Evolutionary conservation across 2,329 filamentous ascomycete species (phyloP).

Genomic region (Aspergillus vadensis): DNA sequence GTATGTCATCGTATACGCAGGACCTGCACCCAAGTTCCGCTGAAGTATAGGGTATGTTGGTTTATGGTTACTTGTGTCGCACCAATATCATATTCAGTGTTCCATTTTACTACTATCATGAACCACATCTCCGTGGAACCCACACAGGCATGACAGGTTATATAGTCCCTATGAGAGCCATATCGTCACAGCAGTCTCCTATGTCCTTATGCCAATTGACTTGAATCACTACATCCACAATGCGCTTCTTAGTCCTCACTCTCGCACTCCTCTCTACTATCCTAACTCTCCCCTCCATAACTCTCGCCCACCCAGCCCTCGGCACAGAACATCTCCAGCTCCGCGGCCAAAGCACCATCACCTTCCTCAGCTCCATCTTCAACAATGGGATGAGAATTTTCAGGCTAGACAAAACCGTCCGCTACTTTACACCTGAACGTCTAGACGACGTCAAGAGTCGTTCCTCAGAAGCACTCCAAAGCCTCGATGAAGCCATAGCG

Average conservation of each 20-base stretch:
- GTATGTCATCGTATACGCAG: too few species aligned
- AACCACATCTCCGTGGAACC: too few species aligned
- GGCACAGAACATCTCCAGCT: background rate
- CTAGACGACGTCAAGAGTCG: background rate
- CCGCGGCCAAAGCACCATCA: background rate
- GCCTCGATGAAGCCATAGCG: background rate
- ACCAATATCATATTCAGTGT: too few species aligned
- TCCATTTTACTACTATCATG: too few species aligned
- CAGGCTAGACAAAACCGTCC: background rate
- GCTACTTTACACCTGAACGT: background rate
- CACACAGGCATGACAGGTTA: too few species aligned
- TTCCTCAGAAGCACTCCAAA: background rate
- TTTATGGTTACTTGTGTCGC: too few species aligned
- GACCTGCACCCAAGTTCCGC: too few species aligned
- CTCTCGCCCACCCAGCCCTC: background rate
- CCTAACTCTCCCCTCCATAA: background rate
- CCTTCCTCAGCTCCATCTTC: background rate
- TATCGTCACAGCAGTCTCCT: too few species aligned
- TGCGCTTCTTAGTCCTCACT: background rate
- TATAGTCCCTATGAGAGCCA: too few species aligned
- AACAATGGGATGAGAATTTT: background rate
- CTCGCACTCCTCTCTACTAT: background rate
- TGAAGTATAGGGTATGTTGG: too few species aligned
- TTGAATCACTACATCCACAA: background rate
- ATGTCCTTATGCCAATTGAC: background rate